phyloP scores from a whole-genome alignment of 805 yeast species.

The Naumovozyma castellii region DNA sequence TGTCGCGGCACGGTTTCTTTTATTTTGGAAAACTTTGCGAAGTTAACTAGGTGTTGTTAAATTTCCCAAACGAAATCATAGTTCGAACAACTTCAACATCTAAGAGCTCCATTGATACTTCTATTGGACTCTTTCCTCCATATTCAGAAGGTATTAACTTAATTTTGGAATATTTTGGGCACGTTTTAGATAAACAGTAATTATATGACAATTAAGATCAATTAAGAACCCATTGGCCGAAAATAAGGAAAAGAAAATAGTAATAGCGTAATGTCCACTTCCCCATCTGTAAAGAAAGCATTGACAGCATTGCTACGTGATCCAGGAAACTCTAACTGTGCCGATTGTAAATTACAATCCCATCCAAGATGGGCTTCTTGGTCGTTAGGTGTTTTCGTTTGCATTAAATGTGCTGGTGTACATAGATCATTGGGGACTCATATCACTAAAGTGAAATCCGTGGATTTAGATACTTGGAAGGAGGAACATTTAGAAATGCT shows the following conservation, averaged over 20 bases:
- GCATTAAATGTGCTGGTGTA: slow-evolving; percentile 92
- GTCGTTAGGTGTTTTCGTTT: slow-evolving; percentile 86
- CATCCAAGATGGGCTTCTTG: slow-evolving; percentile 98
- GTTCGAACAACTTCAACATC: neutral
- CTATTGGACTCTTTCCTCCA: neutral
- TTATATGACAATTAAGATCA: no score
- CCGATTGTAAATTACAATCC: slow-evolving; percentile 80
- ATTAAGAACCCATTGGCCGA: no score
- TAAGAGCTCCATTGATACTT: neutral
- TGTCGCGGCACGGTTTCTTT: neutral
- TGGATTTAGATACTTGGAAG: slow-evolving; percentile 93
- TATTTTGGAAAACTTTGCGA: neutral
- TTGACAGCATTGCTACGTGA: slow-evolving; percentile 69
- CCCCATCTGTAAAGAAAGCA: slow-evolving; percentile 34
- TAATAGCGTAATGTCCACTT: neutral
- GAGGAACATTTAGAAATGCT: slow-evolving; percentile 79
- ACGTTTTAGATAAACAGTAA: neutral
- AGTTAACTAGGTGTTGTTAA: neutral
- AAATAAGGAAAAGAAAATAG: no score
- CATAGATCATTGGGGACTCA: slow-evolving; percentile 95
- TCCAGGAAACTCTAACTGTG: slow-evolving; percentile 69
- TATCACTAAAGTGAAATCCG: slow-evolving; percentile 83
- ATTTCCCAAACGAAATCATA: neutral
- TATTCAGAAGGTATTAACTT: no score
- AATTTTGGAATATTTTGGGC: no score